A percentile compares a stretch with the other conserved stretches of the same genome.
These are phyloP conservation scores for Salvia sclarea DNA, from an alignment of 305 asterid genomes.

Conservation along the genomic window DNA sequence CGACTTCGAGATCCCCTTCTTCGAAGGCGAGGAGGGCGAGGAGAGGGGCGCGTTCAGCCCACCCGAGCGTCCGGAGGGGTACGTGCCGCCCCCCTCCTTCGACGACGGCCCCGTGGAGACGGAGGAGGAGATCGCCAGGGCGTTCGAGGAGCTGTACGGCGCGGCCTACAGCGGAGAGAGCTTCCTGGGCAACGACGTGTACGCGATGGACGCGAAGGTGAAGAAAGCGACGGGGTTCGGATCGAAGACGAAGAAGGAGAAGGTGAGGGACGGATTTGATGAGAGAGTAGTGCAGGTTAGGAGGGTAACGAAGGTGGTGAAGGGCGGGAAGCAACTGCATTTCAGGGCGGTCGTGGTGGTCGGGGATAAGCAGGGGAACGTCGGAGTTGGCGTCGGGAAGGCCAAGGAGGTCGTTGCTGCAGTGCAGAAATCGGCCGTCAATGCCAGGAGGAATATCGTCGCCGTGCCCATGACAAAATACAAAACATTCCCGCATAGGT, in stretches of 20 bases:
- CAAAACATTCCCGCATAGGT: slow-evolving; percentile 95
- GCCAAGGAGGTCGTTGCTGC: slow-evolving; percentile 83
- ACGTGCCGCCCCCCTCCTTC: slow-evolving; percentile 59
- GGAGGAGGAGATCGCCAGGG: slow-evolving; percentile 79
- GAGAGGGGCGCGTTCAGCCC: slow-evolving; percentile 55
- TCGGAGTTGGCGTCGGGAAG: slow-evolving; percentile 95
- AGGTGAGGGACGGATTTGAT: slow-evolving; percentile 83
- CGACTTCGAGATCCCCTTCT: slow-evolving; percentile 49
- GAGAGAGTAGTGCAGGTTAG: slow-evolving; percentile 93
- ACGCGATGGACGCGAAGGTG: slow-evolving; percentile 71
- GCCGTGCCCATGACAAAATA: slow-evolving; percentile 90
- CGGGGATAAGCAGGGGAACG: slow-evolving; percentile 86
- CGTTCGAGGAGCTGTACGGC: slow-evolving; percentile 80
- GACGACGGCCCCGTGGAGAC: slow-evolving; percentile 75
- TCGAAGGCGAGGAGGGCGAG: slow-evolving; percentile 56
- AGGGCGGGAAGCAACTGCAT: slow-evolving; percentile 92
- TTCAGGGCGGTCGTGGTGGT: slow-evolving; percentile 88
- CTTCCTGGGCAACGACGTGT: slow-evolving; percentile 64
- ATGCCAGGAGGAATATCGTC: slow-evolving; percentile 82
- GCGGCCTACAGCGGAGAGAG: slow-evolving; percentile 79
- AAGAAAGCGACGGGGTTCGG: slow-evolving; percentile 68
- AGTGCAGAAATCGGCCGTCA: slow-evolving; percentile 79
- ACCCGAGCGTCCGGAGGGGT: slow-evolving; percentile 67
- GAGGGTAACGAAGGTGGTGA: slow-evolving; percentile 91
- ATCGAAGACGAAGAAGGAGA: slow-evolving; percentile 63